Evolutionary conservation across 768 basidiomycete species (phyloP), one percentile per base, ranked within the genome.

Genomic region (Melanogaster broomeanus): DNA sequence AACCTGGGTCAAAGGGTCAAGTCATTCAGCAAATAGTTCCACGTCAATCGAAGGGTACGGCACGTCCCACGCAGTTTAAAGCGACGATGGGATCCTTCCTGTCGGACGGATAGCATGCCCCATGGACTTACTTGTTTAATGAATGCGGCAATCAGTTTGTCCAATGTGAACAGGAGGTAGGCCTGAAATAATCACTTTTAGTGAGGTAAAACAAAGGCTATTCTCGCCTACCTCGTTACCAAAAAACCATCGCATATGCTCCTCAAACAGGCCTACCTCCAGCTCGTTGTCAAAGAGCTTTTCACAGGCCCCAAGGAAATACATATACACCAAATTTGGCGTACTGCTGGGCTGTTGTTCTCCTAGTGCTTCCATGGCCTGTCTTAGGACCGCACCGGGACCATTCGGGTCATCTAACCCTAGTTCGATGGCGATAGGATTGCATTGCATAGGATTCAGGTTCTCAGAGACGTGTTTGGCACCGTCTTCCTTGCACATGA

Each of bases 221-320:
- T n/a, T 5, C 15, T 37, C 42, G 47, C 77, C 56, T 69, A 88
- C 88, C 80, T 86, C 87, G 54, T 84, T 92, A 28, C 91, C 90
- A 73, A 93, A 94, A 73, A 95, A 90, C 82, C 92, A 91, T 57
- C 97, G 76, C 84, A 98, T 84, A 63, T 93, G 91, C 67, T 98
- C 97, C 68, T 98, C 96, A 61, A 94, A 98, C 19, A 85, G 83
- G n/a, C 80, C 73, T 64, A 88, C 90, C 68, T 98, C 97, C 53
- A 98, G 77, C 64, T 98, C 95, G 55, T 82, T 87, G 61, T 93
- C 93, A 65, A 98, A 98, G 37, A 96, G 69, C 76, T 90, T 91
- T 71, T 98, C 96, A 67, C 91, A 93, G 10, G 91, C 88, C 51
- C 87, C 90, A 30, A 98, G 74, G 45, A 96, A 79, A 62, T 95